Base-by-base conservation (phyloP, 2,329 filamentous ascomycete genomes). In the Trichoderma sp. region DNA sequence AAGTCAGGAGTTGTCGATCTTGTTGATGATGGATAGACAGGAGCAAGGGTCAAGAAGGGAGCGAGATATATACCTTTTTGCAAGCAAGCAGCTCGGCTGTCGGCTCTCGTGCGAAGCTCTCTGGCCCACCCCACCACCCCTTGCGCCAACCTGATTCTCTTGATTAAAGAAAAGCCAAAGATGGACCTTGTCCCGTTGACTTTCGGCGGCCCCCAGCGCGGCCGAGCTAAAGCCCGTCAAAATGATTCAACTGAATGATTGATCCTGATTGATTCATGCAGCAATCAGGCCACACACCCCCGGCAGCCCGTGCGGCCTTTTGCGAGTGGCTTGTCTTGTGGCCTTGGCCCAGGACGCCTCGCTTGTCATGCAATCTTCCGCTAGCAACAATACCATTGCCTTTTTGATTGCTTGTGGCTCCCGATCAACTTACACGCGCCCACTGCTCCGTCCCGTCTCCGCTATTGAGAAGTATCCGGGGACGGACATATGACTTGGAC, bases 381-480 rank as follows among this genome's bases (percentile, higher is more conserved):
- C 42, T 60, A 60, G 57, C 35, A 60, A 60, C 57, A 48, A 60
- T 60, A 60, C 29, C 17, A 60, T 48, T 63, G 22, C 59, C 17
- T 13, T 27, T 48, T 29, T 52, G 15, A 35, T 50, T 4, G 25
- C 58, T 50, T 2, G 29, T 61, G 58, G 58, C 27, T 12, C 37
- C 42, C 19, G 58, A 34, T 50, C 27, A 34, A 35, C 42, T 60
- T 17, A 34, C 27, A 25, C 27, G 58, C 58, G 25, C 39, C 42
- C 34, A 34, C 45, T 27, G 42, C 45, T 52, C 42, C 59, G 19
- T 13, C 29, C 42, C 19, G 19, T 34, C n/a, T 25, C 29, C 8
- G 42, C 58, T 61, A 7, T 35, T 61, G 39, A 19, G 29, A 37
- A 35, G n/a, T 10, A 15, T 35, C 15, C 3, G 39, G 22, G 25